These are phyloP conservation scores for Blastobotrys ciferrii DNA, from an alignment of 1,139 yeast genomes.

Conservation along the genomic window DNA sequence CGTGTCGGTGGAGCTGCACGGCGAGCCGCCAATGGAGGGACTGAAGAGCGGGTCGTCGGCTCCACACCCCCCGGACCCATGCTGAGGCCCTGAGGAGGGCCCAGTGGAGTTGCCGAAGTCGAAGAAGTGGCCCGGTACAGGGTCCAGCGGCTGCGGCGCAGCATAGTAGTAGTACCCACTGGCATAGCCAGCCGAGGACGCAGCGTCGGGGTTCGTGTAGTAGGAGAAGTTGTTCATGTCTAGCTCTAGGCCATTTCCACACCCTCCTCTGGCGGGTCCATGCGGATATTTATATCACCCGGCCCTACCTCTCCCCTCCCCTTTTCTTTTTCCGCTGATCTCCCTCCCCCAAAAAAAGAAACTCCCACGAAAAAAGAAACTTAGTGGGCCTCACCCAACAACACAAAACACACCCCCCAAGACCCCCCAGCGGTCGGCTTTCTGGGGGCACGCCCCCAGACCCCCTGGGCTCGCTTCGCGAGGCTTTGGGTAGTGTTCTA, in stretches of 20 bases:
- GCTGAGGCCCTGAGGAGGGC: neutral
- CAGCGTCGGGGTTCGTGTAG: neutral
- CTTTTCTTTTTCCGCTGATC: neutral
- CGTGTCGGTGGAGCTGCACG: neutral
- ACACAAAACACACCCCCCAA: too few relatives aligned
- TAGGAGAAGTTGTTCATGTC: neutral
- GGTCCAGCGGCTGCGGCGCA: neutral
- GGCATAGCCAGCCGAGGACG: neutral
- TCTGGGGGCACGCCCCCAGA: too few relatives aligned
- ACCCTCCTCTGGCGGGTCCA: neutral
- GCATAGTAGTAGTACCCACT: neutral
- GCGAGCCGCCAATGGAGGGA: neutral
- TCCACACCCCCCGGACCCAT: neutral
- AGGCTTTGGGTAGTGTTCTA: too few relatives aligned
- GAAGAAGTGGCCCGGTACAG: neutral
- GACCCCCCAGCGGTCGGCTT: too few relatives aligned
- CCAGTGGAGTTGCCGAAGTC: neutral
- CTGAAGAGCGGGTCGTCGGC: neutral
- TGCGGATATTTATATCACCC: neutral
- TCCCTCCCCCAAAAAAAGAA: too few relatives aligned
- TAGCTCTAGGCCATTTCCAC: neutral
- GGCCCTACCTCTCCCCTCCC: neutral
- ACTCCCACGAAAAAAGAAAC: neutral
- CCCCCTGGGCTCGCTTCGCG: too few relatives aligned
- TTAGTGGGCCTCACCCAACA: too few relatives aligned